A percentile compares a stretch with the other conserved stretches of the same genome.
These are phyloP conservation scores for Lichtheimia ornata DNA, from an alignment of 371 early-diverging fungal genomes.

Conservation along the genomic window DNA sequence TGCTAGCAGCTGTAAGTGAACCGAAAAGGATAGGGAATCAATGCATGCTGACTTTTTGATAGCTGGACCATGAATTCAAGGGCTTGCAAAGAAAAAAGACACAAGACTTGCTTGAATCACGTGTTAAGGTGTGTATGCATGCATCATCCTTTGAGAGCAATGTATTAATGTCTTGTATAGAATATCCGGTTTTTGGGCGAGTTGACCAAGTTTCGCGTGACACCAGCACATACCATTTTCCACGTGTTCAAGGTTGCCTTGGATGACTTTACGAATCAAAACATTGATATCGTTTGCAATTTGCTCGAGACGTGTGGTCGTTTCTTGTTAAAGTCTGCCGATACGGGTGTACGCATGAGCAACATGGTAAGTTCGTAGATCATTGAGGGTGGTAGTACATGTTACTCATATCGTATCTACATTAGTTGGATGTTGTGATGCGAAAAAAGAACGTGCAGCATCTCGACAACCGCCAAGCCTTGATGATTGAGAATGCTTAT, in stretches of 20 bases:
- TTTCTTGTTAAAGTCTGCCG: slow-evolving; percentile 78
- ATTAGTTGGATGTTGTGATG: slow-evolving; percentile 83
- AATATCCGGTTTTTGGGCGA: slow-evolving; percentile 89
- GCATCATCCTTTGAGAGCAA: neutral
- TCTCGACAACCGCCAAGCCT: slow-evolving; percentile 78
- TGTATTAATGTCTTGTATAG: slow-evolving; percentile 19
- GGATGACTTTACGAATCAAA: slow-evolving; percentile 80
- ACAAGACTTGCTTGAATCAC: slow-evolving; percentile 70
- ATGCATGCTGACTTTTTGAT: slow-evolving; percentile 2
- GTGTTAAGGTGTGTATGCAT: slow-evolving; percentile 59
- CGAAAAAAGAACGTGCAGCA: slow-evolving; percentile 83
- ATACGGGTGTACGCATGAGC: slow-evolving; percentile 64
- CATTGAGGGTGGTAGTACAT: neutral
- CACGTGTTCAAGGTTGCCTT: slow-evolving; percentile 81
- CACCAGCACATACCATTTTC: slow-evolving; percentile 79
- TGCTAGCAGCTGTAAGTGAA: slow-evolving; percentile 60
- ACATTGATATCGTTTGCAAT: slow-evolving; percentile 84
- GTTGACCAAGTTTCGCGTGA: slow-evolving; percentile 89
- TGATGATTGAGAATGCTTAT: slow-evolving; percentile 94
- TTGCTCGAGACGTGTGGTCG: slow-evolving; percentile 91
- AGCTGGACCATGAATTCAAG: slow-evolving; percentile 81
- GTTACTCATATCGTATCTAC: neutral
- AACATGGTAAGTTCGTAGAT: slow-evolving; percentile 51
- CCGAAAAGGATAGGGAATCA: neutral
- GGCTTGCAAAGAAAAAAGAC: slow-evolving; percentile 69